phyloP scores from a whole-genome alignment of 768 basidiomycete genomes.

The Serendipita vermifera region DNA sequence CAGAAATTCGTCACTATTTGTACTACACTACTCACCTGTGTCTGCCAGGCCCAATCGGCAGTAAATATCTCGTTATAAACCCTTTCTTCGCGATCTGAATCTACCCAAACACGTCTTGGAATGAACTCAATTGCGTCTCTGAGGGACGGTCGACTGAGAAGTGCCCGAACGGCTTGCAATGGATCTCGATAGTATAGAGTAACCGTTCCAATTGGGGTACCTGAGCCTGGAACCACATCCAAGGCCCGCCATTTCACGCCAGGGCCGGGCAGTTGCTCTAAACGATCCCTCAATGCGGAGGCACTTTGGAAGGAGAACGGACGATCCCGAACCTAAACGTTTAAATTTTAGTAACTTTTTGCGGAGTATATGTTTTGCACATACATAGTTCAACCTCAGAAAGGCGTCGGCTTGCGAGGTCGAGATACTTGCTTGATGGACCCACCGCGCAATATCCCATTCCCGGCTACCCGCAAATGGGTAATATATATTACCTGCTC shows the following conservation, averaged over 20 bases:
- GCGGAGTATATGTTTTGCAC: no score
- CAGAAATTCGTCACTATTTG: not conserved
- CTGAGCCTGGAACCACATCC: not conserved
- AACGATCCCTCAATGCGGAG: not conserved
- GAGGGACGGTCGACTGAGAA: constrained; percentile 21
- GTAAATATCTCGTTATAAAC: constrained; percentile 21
- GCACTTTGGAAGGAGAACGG: not conserved
- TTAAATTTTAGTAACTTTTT: no score
- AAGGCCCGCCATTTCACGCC: not conserved
- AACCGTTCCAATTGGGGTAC: constrained; percentile 8
- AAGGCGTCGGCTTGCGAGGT: no score
- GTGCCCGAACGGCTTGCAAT: constrained; percentile 20
- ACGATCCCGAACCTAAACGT: no score
- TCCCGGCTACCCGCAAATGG: no score
- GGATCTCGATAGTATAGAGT: constrained; percentile 23
- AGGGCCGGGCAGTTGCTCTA: not conserved
- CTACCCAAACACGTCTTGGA: constrained; percentile 17
- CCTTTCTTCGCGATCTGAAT: constrained; percentile 9
- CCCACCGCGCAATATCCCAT: no score
- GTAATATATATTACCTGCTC: no score
- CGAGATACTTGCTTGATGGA: no score
- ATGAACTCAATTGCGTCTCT: constrained; percentile 17
- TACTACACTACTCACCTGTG: constrained; percentile 18
- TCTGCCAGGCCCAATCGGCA: constrained; percentile 19
- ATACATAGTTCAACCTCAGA: no score